Conservation (phyloP, 495 filamentous ascomycete species). For the Aspergillus haitiensis region DNA sequence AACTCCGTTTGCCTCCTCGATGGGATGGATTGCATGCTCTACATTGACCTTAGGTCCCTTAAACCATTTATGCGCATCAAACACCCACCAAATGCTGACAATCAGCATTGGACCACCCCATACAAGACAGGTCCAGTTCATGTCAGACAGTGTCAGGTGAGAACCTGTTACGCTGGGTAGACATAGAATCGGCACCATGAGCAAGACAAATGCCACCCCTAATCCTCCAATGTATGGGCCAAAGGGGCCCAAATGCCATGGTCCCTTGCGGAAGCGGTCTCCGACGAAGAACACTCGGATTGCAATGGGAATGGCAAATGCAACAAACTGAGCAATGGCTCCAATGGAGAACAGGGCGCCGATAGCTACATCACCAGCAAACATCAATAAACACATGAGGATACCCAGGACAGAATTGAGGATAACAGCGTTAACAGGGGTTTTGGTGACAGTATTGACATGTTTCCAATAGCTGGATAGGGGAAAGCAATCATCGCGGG, state of each 20-base stretch:
- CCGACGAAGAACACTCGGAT: constrained; percentile 75
- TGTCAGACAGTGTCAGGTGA: constrained; percentile 57
- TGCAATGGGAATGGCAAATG: constrained; percentile 73
- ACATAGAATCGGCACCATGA: constrained; percentile 77
- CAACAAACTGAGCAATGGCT: constrained; percentile 71
- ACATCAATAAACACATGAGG: constrained; percentile 64
- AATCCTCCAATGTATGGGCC: constrained; percentile 61
- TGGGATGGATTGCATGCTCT: constrained; percentile 41
- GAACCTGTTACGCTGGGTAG: constrained; percentile 60
- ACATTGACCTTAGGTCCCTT: constrained; percentile 67
- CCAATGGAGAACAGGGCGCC: constrained; percentile 77
- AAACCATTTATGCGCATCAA: constrained; percentile 74
- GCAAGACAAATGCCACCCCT: constrained; percentile 61
- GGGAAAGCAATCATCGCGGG: constrained; percentile 75
- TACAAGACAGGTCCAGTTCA: constrained; percentile 79
- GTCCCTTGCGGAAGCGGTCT: constrained; percentile 65
- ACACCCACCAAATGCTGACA: constrained; percentile 67
- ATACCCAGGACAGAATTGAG: constrained; percentile 68
- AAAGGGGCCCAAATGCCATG: constrained; percentile 70
- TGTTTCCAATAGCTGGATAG: constrained; percentile 62
- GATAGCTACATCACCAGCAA: constrained; percentile 65
- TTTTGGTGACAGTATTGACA: constrained; percentile 65
- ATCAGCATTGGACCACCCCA: constrained; percentile 68
- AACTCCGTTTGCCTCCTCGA: constrained; percentile 15
- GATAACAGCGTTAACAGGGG: constrained; percentile 78